Evolutionary conservation across 352 stramenopile genomes (phyloP).

Genomic region (Pythium apleroticum): DNA sequence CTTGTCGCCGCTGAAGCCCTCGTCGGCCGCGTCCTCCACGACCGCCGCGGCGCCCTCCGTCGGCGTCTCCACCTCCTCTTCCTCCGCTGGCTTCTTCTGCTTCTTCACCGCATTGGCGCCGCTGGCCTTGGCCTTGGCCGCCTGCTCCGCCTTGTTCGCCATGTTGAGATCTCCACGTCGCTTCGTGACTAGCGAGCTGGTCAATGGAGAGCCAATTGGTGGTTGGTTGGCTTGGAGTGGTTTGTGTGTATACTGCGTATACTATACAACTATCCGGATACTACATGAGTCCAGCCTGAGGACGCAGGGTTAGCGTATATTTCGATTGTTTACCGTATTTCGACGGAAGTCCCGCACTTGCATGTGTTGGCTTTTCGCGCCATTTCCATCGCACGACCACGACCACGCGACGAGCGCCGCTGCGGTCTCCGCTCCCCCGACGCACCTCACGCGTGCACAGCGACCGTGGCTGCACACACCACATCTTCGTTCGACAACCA

Average conservation of each 20-base stretch:
- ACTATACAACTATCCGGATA: not conserved
- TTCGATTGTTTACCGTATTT: not conserved
- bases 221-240: conserved; percentile 3
- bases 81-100: conserved; percentile 1
- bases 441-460: not conserved
- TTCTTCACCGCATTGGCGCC: not conserved
- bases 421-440: too few species aligned
- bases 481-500: not conserved
- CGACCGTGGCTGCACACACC: not conserved
- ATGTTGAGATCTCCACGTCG: conserved; percentile 14
- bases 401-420: not conserved
- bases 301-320: conserved; percentile 9
- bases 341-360: not conserved
- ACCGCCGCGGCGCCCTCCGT: conserved; percentile 12
- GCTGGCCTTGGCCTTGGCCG: conserved; percentile 6
- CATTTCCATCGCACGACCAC: conserved; percentile 21
- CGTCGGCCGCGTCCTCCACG: conserved; percentile 23
- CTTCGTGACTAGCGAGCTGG: conserved; percentile 10
- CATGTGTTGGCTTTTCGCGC: conserved; percentile 19
- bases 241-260: conserved; percentile 9
- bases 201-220: conserved; percentile 17
- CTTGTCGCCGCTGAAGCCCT: conserved; percentile 64
- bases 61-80: conserved; percentile 19
- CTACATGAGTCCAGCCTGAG: not conserved
- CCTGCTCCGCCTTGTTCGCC: conserved; percentile 18